Evolutionary conservation across 2,329 filamentous ascomycete genomes (phyloP).

Genomic region (Ceratocystis papillata): DNA sequence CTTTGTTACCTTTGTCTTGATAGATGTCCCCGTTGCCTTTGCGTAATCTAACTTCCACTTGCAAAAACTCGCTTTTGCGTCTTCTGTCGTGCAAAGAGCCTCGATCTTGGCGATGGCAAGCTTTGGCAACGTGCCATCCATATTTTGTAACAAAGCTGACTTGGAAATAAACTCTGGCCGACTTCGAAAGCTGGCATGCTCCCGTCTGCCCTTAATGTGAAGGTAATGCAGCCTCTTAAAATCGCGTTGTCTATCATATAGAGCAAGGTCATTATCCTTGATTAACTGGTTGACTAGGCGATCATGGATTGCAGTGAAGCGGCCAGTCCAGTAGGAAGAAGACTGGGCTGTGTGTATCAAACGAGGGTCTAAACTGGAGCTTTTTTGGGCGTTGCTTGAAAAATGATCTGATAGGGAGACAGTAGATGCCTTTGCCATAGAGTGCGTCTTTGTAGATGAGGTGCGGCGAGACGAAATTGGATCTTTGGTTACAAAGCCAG

Average conservation of each 20-base stretch:
- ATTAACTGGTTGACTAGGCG: conserved; percentile 27
- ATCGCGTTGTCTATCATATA: conserved; percentile 22
- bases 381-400: not conserved
- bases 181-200: conserved; percentile 18
- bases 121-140: conserved; percentile 17
- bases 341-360: conserved; percentile 37
- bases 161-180: conserved; percentile 23
- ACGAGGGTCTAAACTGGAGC: conserved; percentile 26
- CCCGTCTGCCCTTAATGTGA: conserved; percentile 15
- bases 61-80: conserved; percentile 19
- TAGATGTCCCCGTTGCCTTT: conserved; percentile 19
- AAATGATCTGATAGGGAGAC: not conserved
- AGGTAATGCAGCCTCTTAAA: conserved; percentile 20
- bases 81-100: conserved; percentile 22
- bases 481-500: not conserved
- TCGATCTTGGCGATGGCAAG: conserved; percentile 22
- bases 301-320: conserved; percentile 48
- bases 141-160: conserved; percentile 13
- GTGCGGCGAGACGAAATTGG: not conserved
- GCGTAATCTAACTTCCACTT: conserved; percentile 19
- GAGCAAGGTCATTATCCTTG: conserved; percentile 20
- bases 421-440: not conserved
- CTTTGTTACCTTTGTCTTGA: conserved; percentile 21
- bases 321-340: conserved; percentile 50
- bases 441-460: not conserved